A percentile compares a stretch with the other conserved stretches of the same genome.
Conservation (phyloP, 2,329 filamentous ascomycete species). For the Pseudogymnoascus sp. region DNA sequence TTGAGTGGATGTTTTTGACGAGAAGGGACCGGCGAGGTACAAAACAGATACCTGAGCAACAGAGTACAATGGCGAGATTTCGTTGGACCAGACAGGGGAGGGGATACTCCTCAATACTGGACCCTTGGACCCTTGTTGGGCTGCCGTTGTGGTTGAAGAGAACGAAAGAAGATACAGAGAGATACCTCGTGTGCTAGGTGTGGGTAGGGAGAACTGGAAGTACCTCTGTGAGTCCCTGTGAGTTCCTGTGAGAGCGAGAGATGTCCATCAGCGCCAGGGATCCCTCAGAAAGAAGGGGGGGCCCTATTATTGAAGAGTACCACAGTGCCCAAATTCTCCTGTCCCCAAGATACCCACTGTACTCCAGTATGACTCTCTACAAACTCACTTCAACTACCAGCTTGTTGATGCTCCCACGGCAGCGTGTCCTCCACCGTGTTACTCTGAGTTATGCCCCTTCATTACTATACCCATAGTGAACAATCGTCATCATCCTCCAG, state of each 20-base stretch:
- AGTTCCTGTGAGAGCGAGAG: neutral
- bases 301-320: neutral
- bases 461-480: neutral
- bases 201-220: neutral
- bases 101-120: neutral
- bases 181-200: neutral
- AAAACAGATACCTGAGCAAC: neutral
- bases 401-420: neutral
- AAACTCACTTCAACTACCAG: neutral
- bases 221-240: neutral
- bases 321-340: neutral
- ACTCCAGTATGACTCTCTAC: neutral
- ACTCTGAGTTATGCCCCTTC: neutral
- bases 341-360: neutral
- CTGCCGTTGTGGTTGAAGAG: neutral
- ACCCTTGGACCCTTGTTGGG: neutral
- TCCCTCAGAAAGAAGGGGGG: neutral
- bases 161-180: neutral
- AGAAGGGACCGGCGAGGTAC: neutral
- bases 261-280: neutral
- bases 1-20: neutral
- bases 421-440: neutral
- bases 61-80: neutral
- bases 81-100: neutral
- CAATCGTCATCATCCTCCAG: neutral